Conservation (phyloP, 2,329 filamentous ascomycete genomes). For the Capronia epimyces region DNA sequence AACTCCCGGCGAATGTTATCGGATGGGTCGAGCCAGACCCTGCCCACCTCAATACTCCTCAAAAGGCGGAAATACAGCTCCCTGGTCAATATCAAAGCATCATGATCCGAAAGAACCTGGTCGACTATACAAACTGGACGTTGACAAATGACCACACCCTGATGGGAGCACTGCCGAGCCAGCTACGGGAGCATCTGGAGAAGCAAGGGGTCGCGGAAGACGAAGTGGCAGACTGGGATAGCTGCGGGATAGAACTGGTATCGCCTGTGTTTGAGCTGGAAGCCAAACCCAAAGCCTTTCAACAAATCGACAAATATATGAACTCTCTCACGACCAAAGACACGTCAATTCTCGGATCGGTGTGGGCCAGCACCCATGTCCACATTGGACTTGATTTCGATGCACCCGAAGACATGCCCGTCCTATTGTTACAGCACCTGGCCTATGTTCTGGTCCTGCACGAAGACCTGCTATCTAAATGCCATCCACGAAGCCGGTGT, state of each 20-base stretch:
- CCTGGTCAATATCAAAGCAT: neutral
- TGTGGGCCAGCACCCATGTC: conserved; percentile 24
- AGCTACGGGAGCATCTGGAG: conserved; percentile 8
- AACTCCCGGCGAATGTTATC: conserved; percentile 13
- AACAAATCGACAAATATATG: conserved; percentile 13
- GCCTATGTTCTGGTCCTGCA: conserved; percentile 23
- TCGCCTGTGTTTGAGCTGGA: conserved; percentile 14
- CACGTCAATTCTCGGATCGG: conserved; percentile 12
- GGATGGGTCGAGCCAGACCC: conserved; percentile 14
- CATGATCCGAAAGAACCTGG: conserved; percentile 12
- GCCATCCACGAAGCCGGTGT: conserved; percentile 19
- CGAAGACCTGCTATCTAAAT: conserved; percentile 24
- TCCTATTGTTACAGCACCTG: conserved; percentile 20
- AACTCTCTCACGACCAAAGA: conserved; percentile 4
- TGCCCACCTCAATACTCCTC: neutral
- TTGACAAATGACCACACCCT: conserved; percentile 25
- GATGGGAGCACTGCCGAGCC: conserved; percentile 13
- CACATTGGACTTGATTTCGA: conserved; percentile 24
- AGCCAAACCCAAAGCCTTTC: conserved; percentile 9
- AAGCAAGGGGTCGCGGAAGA: neutral
- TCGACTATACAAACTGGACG: conserved; percentile 22
- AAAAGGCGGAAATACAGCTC: conserved; percentile 6
- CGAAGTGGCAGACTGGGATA: conserved; percentile 14
- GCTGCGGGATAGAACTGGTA: conserved; percentile 18
- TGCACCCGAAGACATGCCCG: conserved; percentile 12